Conservation (phyloP, 2,329 filamentous ascomycete species). For the Diplodia sapinea region DNA sequence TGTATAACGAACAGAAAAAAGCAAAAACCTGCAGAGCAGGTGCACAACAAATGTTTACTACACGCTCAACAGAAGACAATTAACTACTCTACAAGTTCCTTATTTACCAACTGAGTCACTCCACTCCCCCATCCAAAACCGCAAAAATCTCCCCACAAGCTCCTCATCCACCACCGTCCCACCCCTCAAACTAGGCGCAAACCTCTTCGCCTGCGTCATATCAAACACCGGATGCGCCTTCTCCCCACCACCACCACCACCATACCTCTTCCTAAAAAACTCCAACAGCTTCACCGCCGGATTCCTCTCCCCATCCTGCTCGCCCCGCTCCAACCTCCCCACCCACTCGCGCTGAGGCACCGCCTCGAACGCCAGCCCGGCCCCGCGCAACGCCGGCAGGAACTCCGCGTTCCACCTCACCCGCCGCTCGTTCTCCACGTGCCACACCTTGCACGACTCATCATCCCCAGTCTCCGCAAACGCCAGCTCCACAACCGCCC, state of each 20-base stretch:
- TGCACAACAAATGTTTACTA: no score
- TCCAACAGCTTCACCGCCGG: constrained; percentile 61
- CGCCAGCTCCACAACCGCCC: constrained; percentile 22
- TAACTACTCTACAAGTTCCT: no score
- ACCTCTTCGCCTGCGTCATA: neutral
- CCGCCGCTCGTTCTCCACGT: constrained; percentile 57
- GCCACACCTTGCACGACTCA: constrained; percentile 48
- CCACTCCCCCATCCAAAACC: constrained; percentile 17
- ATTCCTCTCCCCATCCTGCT: constrained; percentile 52
- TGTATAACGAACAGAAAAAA: no score
- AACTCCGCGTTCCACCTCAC: constrained; percentile 62
- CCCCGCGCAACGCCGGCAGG: constrained; percentile 56
- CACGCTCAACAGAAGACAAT: no score
- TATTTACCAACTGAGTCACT: neutral
- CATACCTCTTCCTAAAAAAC: constrained; percentile 61
- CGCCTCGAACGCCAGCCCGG: constrained; percentile 42
- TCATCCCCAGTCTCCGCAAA: neutral
- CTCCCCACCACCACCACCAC: constrained; percentile 32
- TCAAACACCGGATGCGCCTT: constrained; percentile 25
- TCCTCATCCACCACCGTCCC: constrained; percentile 1
- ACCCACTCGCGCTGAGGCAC: constrained; percentile 27
- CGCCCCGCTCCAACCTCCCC: constrained; percentile 46
- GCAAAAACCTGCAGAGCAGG: no score
- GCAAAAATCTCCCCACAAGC: constrained; percentile 22
- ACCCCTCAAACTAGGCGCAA: constrained; percentile 11